phyloP scores from a whole-genome alignment of 2,329 filamentous ascomycete genomes.

The Tolypocladium nubicola region DNA sequence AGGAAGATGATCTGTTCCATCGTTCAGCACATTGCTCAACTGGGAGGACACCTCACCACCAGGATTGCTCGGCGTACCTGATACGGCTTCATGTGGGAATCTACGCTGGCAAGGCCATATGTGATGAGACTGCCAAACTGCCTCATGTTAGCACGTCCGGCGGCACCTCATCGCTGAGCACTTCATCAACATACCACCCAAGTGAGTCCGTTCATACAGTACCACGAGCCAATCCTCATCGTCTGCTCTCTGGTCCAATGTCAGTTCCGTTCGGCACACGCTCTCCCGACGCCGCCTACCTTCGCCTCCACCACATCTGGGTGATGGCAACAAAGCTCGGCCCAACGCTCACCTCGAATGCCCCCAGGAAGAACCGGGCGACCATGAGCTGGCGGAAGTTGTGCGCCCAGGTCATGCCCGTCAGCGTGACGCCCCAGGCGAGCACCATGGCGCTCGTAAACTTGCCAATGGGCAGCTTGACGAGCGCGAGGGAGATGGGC shows the following conservation, averaged over 20 bases:
- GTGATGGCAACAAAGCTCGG: constrained; percentile 48
- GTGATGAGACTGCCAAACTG: constrained; percentile 43
- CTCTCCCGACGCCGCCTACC: constrained; percentile 9
- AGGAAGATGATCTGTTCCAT: constrained; percentile 39
- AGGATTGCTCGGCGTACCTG: constrained; percentile 27
- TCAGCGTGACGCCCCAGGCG: constrained; percentile 41
- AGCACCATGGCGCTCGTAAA: constrained; percentile 47
- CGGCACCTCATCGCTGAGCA: background rate
- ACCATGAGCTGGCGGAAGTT: constrained; percentile 38
- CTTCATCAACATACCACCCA: constrained; percentile 31
- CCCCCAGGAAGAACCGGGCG: constrained; percentile 44
- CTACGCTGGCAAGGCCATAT: constrained; percentile 48
- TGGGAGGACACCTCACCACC: background rate
- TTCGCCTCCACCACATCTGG: constrained; percentile 51
- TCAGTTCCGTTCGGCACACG: background rate
- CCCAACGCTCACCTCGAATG: constrained; percentile 38
- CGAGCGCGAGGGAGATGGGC: constrained; percentile 42
- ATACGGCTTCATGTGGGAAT: constrained; percentile 33
- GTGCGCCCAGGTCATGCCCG: constrained; percentile 39
- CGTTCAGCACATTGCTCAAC: background rate
- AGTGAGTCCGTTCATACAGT: constrained; percentile 49
- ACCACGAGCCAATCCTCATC: constrained; percentile 45
- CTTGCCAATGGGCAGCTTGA: constrained; percentile 50
- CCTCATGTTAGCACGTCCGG: constrained; percentile 4
- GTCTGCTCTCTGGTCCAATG: constrained; percentile 37